Conservation (phyloP, 2,329 filamentous ascomycete species). For the Dendrostoma leiphaemia region DNA sequence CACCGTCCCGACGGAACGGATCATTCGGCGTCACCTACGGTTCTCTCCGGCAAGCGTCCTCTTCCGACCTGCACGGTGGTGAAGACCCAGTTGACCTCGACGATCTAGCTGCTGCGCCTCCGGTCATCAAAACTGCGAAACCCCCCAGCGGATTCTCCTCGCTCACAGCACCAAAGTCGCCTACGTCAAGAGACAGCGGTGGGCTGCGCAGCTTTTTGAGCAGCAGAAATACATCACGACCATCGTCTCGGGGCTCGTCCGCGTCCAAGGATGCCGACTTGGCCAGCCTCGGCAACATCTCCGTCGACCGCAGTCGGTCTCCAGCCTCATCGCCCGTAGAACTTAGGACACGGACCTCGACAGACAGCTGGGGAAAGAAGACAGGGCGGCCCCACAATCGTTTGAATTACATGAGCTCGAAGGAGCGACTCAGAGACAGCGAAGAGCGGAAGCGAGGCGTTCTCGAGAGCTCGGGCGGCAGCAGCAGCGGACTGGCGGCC, state of each 20-base stretch:
- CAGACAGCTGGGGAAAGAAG: slow-evolving; percentile 63
- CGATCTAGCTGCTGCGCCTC: slow-evolving; percentile 62
- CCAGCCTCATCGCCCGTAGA: slow-evolving; percentile 44
- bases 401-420: slow-evolving; percentile 72
- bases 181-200: slow-evolving; percentile 38
- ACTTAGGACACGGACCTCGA: slow-evolving; percentile 50
- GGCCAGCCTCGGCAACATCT: slow-evolving; percentile 63
- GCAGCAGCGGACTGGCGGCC: slow-evolving; percentile 33
- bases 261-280: slow-evolving; percentile 49
- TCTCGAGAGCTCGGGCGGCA: slow-evolving; percentile 37
- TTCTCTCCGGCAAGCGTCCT: slow-evolving; percentile 54
- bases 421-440: slow-evolving; percentile 62
- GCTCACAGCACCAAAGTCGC: slow-evolving; percentile 62
- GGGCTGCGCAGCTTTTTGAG: slow-evolving; percentile 62
- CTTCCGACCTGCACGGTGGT: slow-evolving; percentile 46
- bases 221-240: slow-evolving; percentile 46
- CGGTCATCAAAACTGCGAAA: slow-evolving; percentile 78
- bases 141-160: slow-evolving; percentile 74
- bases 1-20: slow-evolving; percentile 39
- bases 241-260: slow-evolving; percentile 57
- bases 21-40: slow-evolving; percentile 75
- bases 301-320: slow-evolving; percentile 52
- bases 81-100: slow-evolving; percentile 43
- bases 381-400: slow-evolving; percentile 52
- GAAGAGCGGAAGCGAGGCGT: slow-evolving; percentile 62